Percentiles rank a stretch among this genome's conserved stretches.
These are phyloP conservation scores for Ophiostoma piceae DNA, from an alignment of 2,329 filamentous ascomycete species.

Conservation along the genomic window DNA sequence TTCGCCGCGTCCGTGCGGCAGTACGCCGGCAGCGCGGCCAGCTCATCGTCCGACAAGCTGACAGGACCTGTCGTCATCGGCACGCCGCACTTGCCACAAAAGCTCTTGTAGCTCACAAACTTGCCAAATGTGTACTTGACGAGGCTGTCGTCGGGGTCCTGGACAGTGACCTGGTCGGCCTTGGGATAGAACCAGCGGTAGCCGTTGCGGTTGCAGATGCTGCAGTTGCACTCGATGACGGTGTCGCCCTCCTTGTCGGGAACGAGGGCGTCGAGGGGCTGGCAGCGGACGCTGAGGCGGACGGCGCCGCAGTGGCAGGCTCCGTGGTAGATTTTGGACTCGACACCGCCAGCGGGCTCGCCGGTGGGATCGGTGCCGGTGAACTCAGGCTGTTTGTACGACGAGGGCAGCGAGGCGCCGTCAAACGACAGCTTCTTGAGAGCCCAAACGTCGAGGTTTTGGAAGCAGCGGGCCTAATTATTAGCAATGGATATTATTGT, in stretches of 20 bases:
- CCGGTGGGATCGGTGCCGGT: constrained; percentile 39
- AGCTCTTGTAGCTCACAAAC: constrained; percentile 38
- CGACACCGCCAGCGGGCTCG: constrained; percentile 33
- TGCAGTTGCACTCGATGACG: constrained; percentile 47
- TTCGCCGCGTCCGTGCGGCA: constrained; percentile 17
- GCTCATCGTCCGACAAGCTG: constrained; percentile 35
- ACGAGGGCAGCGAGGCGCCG: constrained; percentile 33
- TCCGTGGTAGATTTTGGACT: constrained; percentile 42
- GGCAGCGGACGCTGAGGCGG: constrained; percentile 38
- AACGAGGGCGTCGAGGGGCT: constrained; percentile 36
- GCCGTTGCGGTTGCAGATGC: constrained; percentile 43
- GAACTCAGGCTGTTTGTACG: constrained; percentile 37
- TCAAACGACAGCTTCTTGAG: constrained; percentile 38
- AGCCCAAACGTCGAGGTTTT: constrained; percentile 41
- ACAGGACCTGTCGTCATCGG: constrained; percentile 36
- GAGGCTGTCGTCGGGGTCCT: constrained; percentile 40
- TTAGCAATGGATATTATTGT: neutral
- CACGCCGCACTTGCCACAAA: constrained; percentile 48
- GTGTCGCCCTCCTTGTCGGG: constrained; percentile 26
- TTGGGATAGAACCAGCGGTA: constrained; percentile 43
- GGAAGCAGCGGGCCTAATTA: constrained; percentile 40
- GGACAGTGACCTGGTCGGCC: constrained; percentile 38
- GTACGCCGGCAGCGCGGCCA: constrained; percentile 34
- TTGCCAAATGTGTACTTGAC: constrained; percentile 37
- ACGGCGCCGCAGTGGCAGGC: constrained; percentile 52